Percentiles rank a stretch among this genome's conserved stretches.
Evolutionary conservation across 768 basidiomycete species (phyloP).

Genomic region (Lyophyllum atratum): DNA sequence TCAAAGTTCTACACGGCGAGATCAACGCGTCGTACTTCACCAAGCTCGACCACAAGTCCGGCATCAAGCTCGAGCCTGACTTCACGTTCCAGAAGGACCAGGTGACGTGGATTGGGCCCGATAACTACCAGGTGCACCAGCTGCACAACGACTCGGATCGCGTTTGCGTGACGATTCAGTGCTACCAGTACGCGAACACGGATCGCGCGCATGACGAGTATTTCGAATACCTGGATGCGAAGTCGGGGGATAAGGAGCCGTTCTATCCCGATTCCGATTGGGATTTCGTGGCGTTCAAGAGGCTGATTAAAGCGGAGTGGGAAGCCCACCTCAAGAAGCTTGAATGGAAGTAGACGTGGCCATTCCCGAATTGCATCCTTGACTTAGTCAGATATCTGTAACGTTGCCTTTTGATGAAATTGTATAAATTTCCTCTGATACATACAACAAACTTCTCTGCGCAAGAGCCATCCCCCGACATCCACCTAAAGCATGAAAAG

Average conservation of each 20-base stretch:
- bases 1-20: constrained; percentile 24
- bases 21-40: constrained; percentile 18
- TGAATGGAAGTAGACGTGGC: constrained; percentile 6
- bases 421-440: too few relatives aligned
- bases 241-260: constrained; percentile 8
- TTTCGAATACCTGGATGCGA: constrained; percentile 9
- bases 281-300: constrained; percentile 13
- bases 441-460: too few relatives aligned
- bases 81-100: neutral
- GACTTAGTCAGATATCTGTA: too few relatives aligned
- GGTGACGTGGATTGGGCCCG: constrained; percentile 1
- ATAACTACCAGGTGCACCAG: constrained; percentile 6
- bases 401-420: too few relatives aligned
- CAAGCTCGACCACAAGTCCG: neutral
- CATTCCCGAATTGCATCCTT: too few relatives aligned
- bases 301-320: constrained; percentile 12
- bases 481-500: too few relatives aligned
- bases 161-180: constrained; percentile 17
- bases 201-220: constrained; percentile 14
- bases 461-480: too few relatives aligned
- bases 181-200: constrained; percentile 12
- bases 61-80: constrained; percentile 3
- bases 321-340: constrained; percentile 11
- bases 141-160: constrained; percentile 14
- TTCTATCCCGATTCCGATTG: constrained; percentile 16